Evolutionary conservation across 495 filamentous ascomycete genomes (phyloP).

Genomic region (Penicillium herquei): DNA sequence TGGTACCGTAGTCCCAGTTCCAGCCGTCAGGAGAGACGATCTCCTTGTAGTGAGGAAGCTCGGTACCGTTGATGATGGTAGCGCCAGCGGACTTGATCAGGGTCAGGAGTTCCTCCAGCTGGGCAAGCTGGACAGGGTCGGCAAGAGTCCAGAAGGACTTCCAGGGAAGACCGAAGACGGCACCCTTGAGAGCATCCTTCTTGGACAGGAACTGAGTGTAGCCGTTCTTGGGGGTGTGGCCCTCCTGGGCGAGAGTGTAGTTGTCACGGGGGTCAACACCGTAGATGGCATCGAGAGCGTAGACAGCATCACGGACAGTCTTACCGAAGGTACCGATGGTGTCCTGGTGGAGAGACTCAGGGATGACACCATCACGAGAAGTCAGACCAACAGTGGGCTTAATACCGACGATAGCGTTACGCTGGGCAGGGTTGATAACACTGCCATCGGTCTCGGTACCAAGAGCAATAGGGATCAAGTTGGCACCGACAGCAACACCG

Average conservation of each 20-base stretch:
- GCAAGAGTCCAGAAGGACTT: constrained; percentile 62
- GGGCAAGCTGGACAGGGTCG: constrained; percentile 48
- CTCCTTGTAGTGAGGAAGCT: constrained; percentile 58
- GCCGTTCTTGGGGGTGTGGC: constrained; percentile 50
- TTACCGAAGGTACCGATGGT: constrained; percentile 64
- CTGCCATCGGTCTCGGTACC: constrained; percentile 77
- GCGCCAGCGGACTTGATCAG: constrained; percentile 61
- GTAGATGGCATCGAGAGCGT: constrained; percentile 65
- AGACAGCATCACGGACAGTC: constrained; percentile 64
- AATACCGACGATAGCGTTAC: constrained; percentile 64
- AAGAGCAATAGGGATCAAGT: constrained; percentile 59
- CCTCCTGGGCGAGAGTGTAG: constrained; percentile 55
- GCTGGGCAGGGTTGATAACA: constrained; percentile 69
- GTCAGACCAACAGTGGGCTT: constrained; percentile 62
- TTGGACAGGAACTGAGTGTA: constrained; percentile 55
- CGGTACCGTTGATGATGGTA: constrained; percentile 66
- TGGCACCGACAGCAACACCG: constrained; percentile 59
- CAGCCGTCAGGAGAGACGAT: constrained; percentile 63
- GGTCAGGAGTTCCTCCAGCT: constrained; percentile 51
- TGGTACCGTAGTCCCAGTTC: constrained; percentile 71
- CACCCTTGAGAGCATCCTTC: constrained; percentile 54
- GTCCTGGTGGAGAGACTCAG: constrained; percentile 64
- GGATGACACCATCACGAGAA: constrained; percentile 58
- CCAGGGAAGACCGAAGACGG: constrained; percentile 71
- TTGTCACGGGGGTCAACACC: constrained; percentile 59